Evolutionary conservation across 2,329 filamentous ascomycete genomes (phyloP), one percentile per base, ranked within the genome.

Genomic region (Fusarium veterinarium): DNA sequence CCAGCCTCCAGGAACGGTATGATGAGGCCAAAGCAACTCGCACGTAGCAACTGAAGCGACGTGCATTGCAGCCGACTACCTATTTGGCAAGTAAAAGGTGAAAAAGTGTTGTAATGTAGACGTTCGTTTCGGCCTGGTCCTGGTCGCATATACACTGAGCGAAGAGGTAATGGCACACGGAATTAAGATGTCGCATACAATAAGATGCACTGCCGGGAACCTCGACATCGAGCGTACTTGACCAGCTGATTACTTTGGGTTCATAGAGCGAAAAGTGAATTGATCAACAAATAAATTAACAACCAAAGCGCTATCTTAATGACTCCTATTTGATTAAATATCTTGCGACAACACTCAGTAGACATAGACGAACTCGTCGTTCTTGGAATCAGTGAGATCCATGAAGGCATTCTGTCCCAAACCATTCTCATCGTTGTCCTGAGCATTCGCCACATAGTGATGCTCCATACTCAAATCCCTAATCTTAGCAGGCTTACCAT

Each of bases 291-390:
- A n/a, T 53, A 30, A 53, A 53, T 40, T 40, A 30, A 40, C 3
- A 28, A 52, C 5, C 3, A 28, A 9, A 11, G 16, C 33, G 23
- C 49, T 28, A 28, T 40, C 20, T 19, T 25, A 16, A 3, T 16
- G 8, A 28, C 19, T 40, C 19, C 14, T 17, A n/a, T 13, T 5
- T 3, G 7, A 33, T 37, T 48, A 5, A 28, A 16, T n/a, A 6
- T 10, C 2, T 13, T 31, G 10, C 12, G 8, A 5, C 6, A 2
- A 35, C 4, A 35, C 35, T 49, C 79, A 90, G 74, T 90, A 90
- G 51, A 90, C 85, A 79, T 89, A 91, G 20, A 91, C 85, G 80
- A 92, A 92, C 75, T 92, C 90, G 64, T 93, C 90, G 73, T 92
- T 93, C 81, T 90, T 82, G 25, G 86, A 80, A 78, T 93, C 91